Evolutionary conservation across 1,284 basidiomycete species (phyloP), one percentile per base, ranked within the genome.

Genomic region (Pseudozyma tsukubaensis): DNA sequence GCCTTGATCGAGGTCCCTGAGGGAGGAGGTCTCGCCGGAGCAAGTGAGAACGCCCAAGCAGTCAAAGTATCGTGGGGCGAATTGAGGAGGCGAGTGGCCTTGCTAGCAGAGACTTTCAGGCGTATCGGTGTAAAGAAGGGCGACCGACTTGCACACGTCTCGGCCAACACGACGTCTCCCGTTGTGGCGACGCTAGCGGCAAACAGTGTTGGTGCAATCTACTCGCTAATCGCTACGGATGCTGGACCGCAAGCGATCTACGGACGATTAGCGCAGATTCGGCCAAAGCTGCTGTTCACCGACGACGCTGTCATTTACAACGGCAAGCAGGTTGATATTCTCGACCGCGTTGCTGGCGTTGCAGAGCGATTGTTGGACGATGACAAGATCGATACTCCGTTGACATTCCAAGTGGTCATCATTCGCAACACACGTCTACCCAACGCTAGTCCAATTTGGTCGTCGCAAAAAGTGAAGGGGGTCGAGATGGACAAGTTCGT

Each of bases 201-300:
- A n/a, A 74, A 74, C 53, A 59, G 67, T 40, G 63, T 77, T 4
- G 75, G 72, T 16, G 75, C 75, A 18, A 75, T 77, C 59, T 77
- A 72, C 50, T 70, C 66, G 42, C 58, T 72, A 21, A 69, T 74
- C 40, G 72, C 75, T 1, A 77, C 75, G 40, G 75, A 77, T 52
- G 66, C 71, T 1, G 75, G 75, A 10, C 65, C 69, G 4, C 55
- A 71, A 18, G 71, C 75, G 6, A 69, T 77, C 44, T 65, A 80
- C 72, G 77, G 64, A 59, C 24, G 82, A 55, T 59, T 77, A 21
- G 49, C 67, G 21, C 74, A 81, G 66, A 83, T 86, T 57, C 58
- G 82, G 52, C 85, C 85, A 18, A 84, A 83, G 49, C 77, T 85
- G 7, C 77, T 86, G 24, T 79, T 86, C 50, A 80, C 84, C 8